phyloP scores from a whole-genome alignment of 345 rosid genomes.

The Gossypium bickii region DNA sequence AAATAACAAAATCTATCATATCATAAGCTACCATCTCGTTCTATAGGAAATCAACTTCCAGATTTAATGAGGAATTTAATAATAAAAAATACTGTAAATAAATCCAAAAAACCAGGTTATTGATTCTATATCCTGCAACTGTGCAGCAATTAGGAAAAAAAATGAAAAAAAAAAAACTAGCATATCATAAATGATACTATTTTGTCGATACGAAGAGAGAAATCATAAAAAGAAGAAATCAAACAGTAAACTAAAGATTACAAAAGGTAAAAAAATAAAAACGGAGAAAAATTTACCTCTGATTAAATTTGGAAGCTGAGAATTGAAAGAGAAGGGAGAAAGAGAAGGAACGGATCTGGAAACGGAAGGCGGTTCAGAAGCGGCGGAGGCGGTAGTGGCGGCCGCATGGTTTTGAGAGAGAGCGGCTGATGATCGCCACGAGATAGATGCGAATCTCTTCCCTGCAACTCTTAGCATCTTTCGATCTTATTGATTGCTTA shows the following conservation, averaged over 20 bases:
- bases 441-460: constrained; percentile 57
- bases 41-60: not conserved
- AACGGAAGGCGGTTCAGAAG: constrained; percentile 17
- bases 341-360: constrained; percentile 37
- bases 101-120: no score
- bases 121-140: no score
- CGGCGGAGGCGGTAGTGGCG: not conserved
- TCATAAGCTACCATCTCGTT: no score
- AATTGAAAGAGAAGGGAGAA: constrained; percentile 22
- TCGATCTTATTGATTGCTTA: not conserved
- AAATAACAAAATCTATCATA: no score
- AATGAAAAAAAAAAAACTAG: not conserved
- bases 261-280: not conserved
- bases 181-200: not conserved
- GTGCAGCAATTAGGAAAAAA: not conserved
- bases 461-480: constrained; percentile 75
- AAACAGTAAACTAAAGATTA: not conserved
- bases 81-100: no score
- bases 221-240: not conserved
- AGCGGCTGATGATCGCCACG: constrained; percentile 43
- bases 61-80: not conserved
- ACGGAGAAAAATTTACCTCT: constrained; percentile 43
- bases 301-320: constrained; percentile 33
- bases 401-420: constrained; percentile 22
- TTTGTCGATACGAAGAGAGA: not conserved